Percentiles rank a stretch among this genome's conserved stretches.
Evolutionary conservation across 345 rosid genomes (phyloP).

Genomic region (Hypericum androsaemum): DNA sequence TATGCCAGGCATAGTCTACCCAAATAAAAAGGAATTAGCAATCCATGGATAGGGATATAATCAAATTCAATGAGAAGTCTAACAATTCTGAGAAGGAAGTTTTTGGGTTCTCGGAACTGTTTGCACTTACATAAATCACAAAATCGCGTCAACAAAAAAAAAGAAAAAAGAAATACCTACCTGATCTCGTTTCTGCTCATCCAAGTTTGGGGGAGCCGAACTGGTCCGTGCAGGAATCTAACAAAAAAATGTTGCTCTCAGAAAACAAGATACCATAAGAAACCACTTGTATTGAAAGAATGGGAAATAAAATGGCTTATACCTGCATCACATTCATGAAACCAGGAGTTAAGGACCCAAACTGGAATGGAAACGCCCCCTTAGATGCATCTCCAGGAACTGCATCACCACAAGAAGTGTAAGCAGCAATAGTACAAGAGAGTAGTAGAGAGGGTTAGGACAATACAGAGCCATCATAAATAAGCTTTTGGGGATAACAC

Average conservation of each 20-base stretch:
- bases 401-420: slow-evolving; percentile 14
- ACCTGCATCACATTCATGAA: slow-evolving; percentile 78
- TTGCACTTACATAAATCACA: neutral
- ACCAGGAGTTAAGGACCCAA: slow-evolving; percentile 79
- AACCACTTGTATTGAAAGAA: neutral
- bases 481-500: too few species aligned
- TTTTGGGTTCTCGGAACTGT: neutral
- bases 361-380: slow-evolving; percentile 52
- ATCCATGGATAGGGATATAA: too few species aligned
- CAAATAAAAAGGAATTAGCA: too few species aligned
- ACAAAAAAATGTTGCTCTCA: slow-evolving; percentile 12
- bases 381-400: slow-evolving; percentile 55
- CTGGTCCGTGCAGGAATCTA: slow-evolving; percentile 92
- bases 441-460: neutral
- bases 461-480: too few species aligned
- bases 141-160: too few species aligned
- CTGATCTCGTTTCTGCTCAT: slow-evolving; percentile 93
- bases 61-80: too few species aligned
- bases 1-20: too few species aligned
- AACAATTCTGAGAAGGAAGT: too few species aligned
- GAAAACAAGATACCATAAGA: neutral
- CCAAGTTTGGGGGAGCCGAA: slow-evolving; percentile 97
- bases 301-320: neutral
- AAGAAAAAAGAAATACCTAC: slow-evolving; percentile 20
- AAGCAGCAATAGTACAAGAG: neutral